These are phyloP conservation scores for Pseudodiploospora longispora DNA, from an alignment of 2,329 filamentous ascomycete species.

Conservation along the genomic window DNA sequence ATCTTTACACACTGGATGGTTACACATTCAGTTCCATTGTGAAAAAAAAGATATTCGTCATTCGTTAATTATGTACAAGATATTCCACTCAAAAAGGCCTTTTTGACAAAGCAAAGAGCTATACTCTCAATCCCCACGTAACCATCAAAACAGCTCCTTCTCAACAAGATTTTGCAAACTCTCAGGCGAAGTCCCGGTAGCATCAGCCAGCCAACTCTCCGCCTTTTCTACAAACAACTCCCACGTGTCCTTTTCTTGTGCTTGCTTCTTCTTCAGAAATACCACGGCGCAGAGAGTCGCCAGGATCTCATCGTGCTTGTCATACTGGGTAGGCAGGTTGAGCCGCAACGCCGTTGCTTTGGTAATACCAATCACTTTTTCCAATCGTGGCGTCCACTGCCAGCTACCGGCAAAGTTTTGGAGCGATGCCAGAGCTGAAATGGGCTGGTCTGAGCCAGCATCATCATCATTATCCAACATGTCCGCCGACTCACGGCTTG, in stretches of 20 bases:
- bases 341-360: slow-evolving; percentile 4
- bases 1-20: too few relatives aligned
- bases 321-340: slow-evolving; percentile 2
- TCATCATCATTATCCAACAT: background rate
- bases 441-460: background rate
- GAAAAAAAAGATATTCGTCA: too few relatives aligned
- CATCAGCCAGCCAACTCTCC: slow-evolving; percentile 35
- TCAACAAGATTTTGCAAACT: slow-evolving; percentile 13
- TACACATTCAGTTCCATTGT: too few relatives aligned
- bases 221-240: slow-evolving; percentile 57
- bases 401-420: slow-evolving; percentile 35
- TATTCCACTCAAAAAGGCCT: too few relatives aligned
- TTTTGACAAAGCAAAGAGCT: too few relatives aligned
- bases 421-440: slow-evolving; percentile 36
- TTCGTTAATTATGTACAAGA: too few relatives aligned
- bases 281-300: slow-evolving; percentile 22
- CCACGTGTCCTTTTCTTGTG: slow-evolving; percentile 46
- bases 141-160: background rate
- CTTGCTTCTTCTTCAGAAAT: slow-evolving; percentile 36
- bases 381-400: slow-evolving; percentile 21
- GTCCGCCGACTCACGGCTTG: background rate
- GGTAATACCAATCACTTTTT: slow-evolving; percentile 16
- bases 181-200: slow-evolving; percentile 8
- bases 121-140: too few relatives aligned
- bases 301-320: slow-evolving; percentile 10